These are phyloP conservation scores for Nymphaea thermarum DNA, from an alignment of 164 flowering plant genomes.

Conservation along the genomic window DNA sequence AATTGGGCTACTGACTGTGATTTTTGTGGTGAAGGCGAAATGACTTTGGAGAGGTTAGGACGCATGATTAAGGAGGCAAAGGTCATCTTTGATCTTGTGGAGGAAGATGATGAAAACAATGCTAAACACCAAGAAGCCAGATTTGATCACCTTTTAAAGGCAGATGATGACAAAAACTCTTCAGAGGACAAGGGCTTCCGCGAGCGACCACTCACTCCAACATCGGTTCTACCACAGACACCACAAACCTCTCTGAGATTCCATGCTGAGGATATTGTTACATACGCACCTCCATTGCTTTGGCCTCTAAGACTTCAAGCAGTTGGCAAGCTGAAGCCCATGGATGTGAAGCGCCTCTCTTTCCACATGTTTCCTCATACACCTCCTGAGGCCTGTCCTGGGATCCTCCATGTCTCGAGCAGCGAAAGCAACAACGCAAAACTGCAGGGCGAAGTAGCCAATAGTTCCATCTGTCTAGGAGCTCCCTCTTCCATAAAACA, in stretches of 20 bases:
- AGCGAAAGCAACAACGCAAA: neutral
- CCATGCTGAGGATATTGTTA: neutral
- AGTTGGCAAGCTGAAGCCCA: slow-evolving; percentile 53
- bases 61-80: slow-evolving; percentile 38
- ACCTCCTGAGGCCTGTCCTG: slow-evolving; percentile 5
- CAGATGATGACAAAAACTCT: slow-evolving; percentile 14
- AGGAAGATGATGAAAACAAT: slow-evolving; percentile 35
- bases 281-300: slow-evolving; percentile 37
- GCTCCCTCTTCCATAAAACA: neutral
- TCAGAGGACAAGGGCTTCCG: slow-evolving; percentile 19
- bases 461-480: neutral
- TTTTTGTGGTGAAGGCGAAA: slow-evolving; percentile 20
- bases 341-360: slow-evolving; percentile 51
- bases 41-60: slow-evolving; percentile 32
- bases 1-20: neutral
- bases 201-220: slow-evolving; percentile 59
- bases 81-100: slow-evolving; percentile 44
- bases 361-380: slow-evolving; percentile 31
- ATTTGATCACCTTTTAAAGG: slow-evolving; percentile 12
- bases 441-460: neutral
- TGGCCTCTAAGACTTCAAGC: slow-evolving; percentile 40
- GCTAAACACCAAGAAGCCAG: slow-evolving; percentile 8
- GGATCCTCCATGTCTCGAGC: neutral
- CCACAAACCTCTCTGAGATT: neutral
- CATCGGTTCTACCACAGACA: slow-evolving; percentile 52